Evolutionary conservation across 441 rosid species (phyloP).

Genomic region (Brassica hybrid): DNA sequence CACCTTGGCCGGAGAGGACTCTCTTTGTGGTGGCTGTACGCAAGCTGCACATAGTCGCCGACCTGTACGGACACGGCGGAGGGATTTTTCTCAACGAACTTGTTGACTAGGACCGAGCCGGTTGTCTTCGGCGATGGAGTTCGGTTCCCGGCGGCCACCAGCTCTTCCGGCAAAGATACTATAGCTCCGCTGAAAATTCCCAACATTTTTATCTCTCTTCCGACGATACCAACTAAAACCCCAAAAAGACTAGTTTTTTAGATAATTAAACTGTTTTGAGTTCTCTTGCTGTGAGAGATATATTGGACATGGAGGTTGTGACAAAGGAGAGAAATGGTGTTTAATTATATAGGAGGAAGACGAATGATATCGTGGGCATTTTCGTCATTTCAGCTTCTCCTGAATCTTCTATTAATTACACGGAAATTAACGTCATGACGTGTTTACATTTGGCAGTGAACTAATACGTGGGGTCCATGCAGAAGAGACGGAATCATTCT

Average conservation of each 20-base stretch:
- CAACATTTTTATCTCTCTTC: slow-evolving; percentile 59
- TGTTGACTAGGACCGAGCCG: slow-evolving; percentile 60
- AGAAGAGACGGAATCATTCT: slow-evolving; percentile 34
- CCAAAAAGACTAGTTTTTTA: background rate
- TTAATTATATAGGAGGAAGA: slow-evolving; percentile 16
- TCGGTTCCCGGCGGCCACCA: slow-evolving; percentile 92
- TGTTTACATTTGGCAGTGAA: slow-evolving; percentile 19
- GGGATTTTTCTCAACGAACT: slow-evolving; percentile 61
- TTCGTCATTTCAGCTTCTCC: slow-evolving; percentile 26
- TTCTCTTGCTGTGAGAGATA: background rate
- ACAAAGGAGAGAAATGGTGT: slow-evolving; percentile 17
- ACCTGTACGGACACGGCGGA: slow-evolving; percentile 71
- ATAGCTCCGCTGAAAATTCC: slow-evolving; percentile 86
- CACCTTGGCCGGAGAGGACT: slow-evolving; percentile 83
- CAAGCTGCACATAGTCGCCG: slow-evolving; percentile 75
- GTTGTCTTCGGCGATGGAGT: slow-evolving; percentile 91
- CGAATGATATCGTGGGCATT: slow-evolving; percentile 16
- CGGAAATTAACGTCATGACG: slow-evolving; percentile 32
- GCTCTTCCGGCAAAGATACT: slow-evolving; percentile 89
- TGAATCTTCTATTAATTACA: slow-evolving; percentile 31
- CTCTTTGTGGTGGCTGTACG: slow-evolving; percentile 78
- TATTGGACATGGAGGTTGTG: slow-evolving; percentile 21
- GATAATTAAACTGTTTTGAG: background rate
- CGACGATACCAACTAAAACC: background rate
- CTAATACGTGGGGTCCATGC: slow-evolving; percentile 4